Evolutionary conservation across 169 alveolate genomes (phyloP).

Genomic region (Eimeria mitis): DNA sequence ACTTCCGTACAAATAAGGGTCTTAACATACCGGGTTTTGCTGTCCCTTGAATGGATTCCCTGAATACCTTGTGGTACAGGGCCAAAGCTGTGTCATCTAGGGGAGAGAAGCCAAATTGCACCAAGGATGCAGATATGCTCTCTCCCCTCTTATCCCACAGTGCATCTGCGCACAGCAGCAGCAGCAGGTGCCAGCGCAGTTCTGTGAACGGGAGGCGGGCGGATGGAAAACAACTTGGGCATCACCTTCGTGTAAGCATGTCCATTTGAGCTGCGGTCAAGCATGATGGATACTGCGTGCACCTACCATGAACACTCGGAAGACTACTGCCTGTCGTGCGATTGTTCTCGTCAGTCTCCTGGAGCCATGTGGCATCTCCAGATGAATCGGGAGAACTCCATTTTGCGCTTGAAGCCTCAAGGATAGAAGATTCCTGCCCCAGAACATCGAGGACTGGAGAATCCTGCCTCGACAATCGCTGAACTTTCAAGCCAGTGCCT

Average conservation of each 20-base stretch:
- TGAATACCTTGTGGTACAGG: slow-evolving; percentile 24
- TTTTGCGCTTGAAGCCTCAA: neutral
- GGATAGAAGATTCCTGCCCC: neutral
- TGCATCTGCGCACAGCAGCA: slow-evolving; percentile 12
- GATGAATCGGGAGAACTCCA: neutral
- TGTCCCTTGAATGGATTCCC: slow-evolving; percentile 34
- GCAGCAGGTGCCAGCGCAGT: neutral
- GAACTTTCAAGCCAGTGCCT: neutral
- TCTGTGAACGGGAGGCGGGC: neutral
- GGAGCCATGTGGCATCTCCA: neutral
- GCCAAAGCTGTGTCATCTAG: slow-evolving; percentile 6
- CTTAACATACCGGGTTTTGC: slow-evolving; percentile 22
- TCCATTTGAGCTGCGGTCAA: neutral
- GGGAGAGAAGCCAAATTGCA: neutral
- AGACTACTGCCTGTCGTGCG: neutral
- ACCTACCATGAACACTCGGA: neutral
- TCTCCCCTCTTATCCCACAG: neutral
- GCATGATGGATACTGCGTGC: neutral
- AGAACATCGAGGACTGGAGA: neutral
- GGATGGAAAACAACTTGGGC: neutral
- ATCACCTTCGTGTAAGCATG: neutral
- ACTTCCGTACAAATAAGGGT: neutral
- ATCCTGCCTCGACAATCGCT: neutral
- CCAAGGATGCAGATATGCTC: neutral
- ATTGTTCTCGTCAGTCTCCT: neutral